Conservation (phyloP, 192 early-diverging fungal genomes). For the Backusella luteola region DNA sequence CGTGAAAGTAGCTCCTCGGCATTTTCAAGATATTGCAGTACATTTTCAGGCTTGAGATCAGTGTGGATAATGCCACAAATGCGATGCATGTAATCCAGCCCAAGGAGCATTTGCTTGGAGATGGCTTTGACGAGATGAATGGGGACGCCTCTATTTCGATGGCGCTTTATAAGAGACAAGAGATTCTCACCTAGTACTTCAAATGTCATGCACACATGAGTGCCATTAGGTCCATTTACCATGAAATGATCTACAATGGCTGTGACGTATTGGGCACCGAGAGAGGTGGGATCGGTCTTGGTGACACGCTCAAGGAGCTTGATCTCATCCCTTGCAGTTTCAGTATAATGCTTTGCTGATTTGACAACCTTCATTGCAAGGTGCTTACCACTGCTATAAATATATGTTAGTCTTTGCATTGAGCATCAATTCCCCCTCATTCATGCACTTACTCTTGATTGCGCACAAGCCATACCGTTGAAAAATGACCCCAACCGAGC, state of each 20-base stretch:
- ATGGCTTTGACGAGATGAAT: slow-evolving; percentile 87
- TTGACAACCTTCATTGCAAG: slow-evolving; percentile 98
- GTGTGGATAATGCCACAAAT: slow-evolving; percentile 98
- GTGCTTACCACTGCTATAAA: slow-evolving; percentile 61
- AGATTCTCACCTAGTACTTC: slow-evolving; percentile 97
- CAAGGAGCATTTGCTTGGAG: slow-evolving; percentile 85
- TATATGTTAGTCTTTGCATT: not conserved
- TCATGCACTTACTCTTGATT: slow-evolving; percentile 56
- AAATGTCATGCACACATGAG: slow-evolving; percentile 96
- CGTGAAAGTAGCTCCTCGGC: slow-evolving; percentile 74
- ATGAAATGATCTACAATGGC: slow-evolving; percentile 92
- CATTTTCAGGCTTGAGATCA: slow-evolving; percentile 97
- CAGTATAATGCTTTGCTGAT: slow-evolving; percentile 91
- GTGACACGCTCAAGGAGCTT: slow-evolving; percentile 86
- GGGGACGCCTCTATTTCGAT: slow-evolving; percentile 83
- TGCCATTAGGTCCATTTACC: slow-evolving; percentile 84
- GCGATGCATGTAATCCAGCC: slow-evolving; percentile 91
- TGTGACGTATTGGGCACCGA: slow-evolving; percentile 70
- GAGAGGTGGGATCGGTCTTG: slow-evolving; percentile 53
- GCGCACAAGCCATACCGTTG: slow-evolving; percentile 93
- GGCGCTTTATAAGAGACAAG: slow-evolving; percentile 82
- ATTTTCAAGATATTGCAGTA: slow-evolving; percentile 88
- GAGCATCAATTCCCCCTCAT: not conserved
- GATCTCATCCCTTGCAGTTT: slow-evolving; percentile 95
- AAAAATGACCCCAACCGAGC: slow-evolving; percentile 99